A percentile compares a stretch with the other conserved stretches of the same genome.
Evolutionary conservation across 345 rosid species (phyloP).

Genomic region (Lepidium aucheri): DNA sequence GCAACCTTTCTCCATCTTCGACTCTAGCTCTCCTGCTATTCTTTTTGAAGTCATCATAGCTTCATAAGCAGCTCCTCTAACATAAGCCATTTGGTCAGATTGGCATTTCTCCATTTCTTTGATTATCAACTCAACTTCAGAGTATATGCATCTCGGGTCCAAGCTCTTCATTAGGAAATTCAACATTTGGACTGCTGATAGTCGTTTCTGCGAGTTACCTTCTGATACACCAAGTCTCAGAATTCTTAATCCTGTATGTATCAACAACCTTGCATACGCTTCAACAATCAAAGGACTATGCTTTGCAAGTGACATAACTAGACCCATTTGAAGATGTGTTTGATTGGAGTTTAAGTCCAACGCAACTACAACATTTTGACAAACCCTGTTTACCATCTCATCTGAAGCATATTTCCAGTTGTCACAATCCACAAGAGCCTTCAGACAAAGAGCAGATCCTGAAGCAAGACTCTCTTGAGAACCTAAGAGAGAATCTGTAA

Average conservation of each 20-base stretch:
- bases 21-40: constrained; percentile 44
- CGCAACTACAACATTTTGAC: constrained; percentile 85
- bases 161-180: constrained; percentile 76
- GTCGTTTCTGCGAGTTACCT: constrained; percentile 73
- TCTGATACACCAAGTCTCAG: constrained; percentile 49
- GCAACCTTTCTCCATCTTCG: constrained; percentile 48
- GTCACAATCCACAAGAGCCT: constrained; percentile 79
- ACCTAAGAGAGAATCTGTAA: constrained; percentile 61
- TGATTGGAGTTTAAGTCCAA: constrained; percentile 73
- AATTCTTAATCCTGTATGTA: constrained; percentile 62
- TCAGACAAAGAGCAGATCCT: constrained; percentile 87
- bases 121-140: constrained; percentile 61
- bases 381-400: constrained; percentile 84
- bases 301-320: constrained; percentile 84
- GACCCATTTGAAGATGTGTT: constrained; percentile 59
- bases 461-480: constrained; percentile 80
- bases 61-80: constrained; percentile 87
- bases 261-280: constrained; percentile 79
- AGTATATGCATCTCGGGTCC: constrained; percentile 66
- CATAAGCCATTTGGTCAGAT: constrained; percentile 81
- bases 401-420: constrained; percentile 89
- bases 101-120: constrained; percentile 82
- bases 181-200: constrained; percentile 87
- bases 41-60: constrained; percentile 72
- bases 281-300: constrained; percentile 76